Conservation (phyloP, 106 monocot species). For the Dendrobium catenatum region DNA sequence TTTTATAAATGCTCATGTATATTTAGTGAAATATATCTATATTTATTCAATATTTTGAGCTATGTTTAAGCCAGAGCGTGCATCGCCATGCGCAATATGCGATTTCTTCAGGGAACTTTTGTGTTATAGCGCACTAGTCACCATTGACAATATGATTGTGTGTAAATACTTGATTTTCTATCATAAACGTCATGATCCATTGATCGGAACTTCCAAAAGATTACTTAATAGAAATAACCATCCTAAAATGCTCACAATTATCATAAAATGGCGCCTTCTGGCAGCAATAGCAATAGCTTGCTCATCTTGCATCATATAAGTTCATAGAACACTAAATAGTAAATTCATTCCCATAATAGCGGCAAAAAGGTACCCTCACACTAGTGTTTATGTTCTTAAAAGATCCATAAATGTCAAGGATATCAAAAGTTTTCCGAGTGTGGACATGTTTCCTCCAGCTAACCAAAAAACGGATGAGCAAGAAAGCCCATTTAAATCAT, state of each 20-base stretch:
- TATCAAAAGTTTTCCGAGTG: not conserved
- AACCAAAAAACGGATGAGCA: not conserved
- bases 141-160: not conserved
- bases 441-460: not conserved
- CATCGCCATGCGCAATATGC: no score
- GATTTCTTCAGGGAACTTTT: no score
- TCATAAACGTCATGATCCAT: no score
- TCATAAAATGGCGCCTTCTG: not conserved
- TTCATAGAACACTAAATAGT: not conserved
- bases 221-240: not conserved
- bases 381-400: not conserved
- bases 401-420: not conserved
- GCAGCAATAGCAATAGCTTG: not conserved
- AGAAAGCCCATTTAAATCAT: not conserved
- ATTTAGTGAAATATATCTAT: no score
- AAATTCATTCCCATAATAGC: not conserved
- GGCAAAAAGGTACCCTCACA: not conserved
- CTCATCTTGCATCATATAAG: not conserved
- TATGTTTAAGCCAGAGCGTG: no score
- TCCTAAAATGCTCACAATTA: not conserved
- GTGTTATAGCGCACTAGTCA: no score
- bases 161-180: not conserved
- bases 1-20: no score
- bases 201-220: no score
- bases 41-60: no score